Evolutionary conservation across 2,329 filamentous ascomycete genomes (phyloP).

Genomic region (Penicillium freii): DNA sequence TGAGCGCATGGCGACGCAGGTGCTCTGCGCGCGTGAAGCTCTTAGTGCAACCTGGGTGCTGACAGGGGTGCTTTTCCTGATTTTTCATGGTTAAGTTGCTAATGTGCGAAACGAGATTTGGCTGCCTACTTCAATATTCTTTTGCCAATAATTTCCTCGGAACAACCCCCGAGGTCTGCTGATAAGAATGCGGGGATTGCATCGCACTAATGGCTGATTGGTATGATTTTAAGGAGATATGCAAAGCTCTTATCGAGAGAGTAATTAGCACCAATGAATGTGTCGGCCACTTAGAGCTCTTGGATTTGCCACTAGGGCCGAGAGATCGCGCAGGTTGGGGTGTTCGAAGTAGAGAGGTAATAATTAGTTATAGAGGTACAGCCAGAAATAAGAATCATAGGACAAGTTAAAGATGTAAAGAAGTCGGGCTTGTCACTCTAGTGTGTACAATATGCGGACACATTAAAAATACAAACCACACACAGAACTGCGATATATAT

Average conservation of each 20-base stretch:
- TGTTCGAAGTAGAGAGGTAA: not conserved
- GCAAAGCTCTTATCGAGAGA: not conserved
- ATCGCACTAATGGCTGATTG: constrained; percentile 11
- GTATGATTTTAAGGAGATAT: not conserved
- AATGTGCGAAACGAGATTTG: not conserved
- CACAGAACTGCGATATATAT: too few species aligned
- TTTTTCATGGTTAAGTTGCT: not conserved
- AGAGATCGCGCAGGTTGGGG: not conserved
- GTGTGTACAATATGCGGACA: too few species aligned
- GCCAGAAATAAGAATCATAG: too few species aligned
- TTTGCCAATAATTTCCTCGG: not conserved
- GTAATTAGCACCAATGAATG: too few species aligned
- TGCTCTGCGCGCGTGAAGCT: constrained; percentile 59
- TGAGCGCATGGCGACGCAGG: constrained; percentile 57
- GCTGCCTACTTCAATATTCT: not conserved
- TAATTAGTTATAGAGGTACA: too few species aligned
- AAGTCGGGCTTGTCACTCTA: too few species aligned
- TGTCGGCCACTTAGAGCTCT: not conserved
- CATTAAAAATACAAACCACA: too few species aligned
- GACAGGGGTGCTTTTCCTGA: constrained; percentile 17
- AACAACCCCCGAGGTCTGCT: constrained; percentile 9
- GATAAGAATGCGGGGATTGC: constrained; percentile 20
- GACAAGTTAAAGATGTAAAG: too few species aligned
- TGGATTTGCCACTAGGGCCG: not conserved
- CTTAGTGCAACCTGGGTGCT: constrained; percentile 16